Percentiles rank a stretch among this genome's conserved stretches.
Evolutionary conservation across 1,284 basidiomycete species (phyloP).

Genomic region (Leccinum griseonigrum): DNA sequence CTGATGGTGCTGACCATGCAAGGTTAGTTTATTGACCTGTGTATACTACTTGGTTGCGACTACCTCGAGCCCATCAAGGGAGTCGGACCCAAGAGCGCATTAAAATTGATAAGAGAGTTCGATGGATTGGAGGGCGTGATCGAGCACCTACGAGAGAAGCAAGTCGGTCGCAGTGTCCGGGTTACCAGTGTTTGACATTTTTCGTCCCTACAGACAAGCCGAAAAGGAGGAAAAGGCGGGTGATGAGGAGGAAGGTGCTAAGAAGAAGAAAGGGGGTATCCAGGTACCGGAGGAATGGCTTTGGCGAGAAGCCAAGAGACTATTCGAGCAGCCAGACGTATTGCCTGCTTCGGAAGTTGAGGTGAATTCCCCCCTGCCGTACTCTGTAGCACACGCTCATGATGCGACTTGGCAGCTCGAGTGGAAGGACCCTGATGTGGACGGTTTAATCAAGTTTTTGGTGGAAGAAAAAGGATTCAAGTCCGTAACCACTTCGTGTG

Average conservation of each 20-base stretch:
- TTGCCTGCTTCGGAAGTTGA: conserved; percentile 85
- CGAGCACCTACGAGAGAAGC: conserved; percentile 80
- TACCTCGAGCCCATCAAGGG: conserved; percentile 97
- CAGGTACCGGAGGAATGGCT: conserved; percentile 93
- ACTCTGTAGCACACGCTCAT: background rate
- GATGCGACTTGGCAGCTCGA: conserved; percentile 64
- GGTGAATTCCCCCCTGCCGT: conserved; percentile 40
- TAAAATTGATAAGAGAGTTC: conserved; percentile 90
- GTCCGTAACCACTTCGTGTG: conserved; percentile 40
- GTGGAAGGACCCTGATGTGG: conserved; percentile 92
- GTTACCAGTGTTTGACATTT: conserved; percentile 1
- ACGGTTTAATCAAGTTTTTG: conserved; percentile 92
- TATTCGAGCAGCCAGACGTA: conserved; percentile 91
- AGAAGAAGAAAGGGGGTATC: conserved; percentile 69
- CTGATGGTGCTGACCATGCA: conserved; percentile 5
- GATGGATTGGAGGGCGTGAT: conserved; percentile 82
- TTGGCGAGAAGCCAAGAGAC: conserved; percentile 90
- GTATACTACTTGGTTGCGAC: conserved; percentile 96
- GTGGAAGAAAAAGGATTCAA: conserved; percentile 97
- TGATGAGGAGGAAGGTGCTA: conserved; percentile 36
- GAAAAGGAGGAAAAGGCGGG: conserved; percentile 58
- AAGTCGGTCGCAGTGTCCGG: conserved; percentile 25
- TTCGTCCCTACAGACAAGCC: conserved; percentile 32
- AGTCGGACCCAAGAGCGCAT: conserved; percentile 92
- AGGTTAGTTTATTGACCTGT: conserved; percentile 90